These are phyloP conservation scores for Scheffersomyces segobiensis DNA, from an alignment of 1,139 yeast genomes.

Conservation along the genomic window DNA sequence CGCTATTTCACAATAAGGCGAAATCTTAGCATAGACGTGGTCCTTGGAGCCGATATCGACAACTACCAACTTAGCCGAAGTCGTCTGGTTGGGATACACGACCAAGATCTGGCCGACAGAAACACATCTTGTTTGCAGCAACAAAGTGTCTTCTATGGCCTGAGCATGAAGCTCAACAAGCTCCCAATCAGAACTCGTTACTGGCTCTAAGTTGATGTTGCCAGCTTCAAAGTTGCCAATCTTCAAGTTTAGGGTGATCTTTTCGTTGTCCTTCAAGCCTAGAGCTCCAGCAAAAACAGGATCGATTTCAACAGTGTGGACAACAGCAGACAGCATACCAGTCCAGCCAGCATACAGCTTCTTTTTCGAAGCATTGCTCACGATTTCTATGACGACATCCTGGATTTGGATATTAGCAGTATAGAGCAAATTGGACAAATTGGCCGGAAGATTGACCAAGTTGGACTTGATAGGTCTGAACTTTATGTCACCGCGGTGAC, in stretches of 20 bases:
- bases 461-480: conserved; percentile 48
- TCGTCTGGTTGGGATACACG: conserved; percentile 69
- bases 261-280: conserved; percentile 48
- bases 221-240: conserved; percentile 52
- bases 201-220: conserved; percentile 76
- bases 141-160: conserved; percentile 68
- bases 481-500: conserved; percentile 30
- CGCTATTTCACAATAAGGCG: conserved; percentile 75
- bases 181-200: conserved; percentile 85
- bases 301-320: conserved; percentile 38
- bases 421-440: conserved; percentile 48
- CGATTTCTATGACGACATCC: conserved; percentile 56
- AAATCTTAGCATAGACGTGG: conserved; percentile 54
- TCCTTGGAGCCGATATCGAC: conserved; percentile 58
- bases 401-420: conserved; percentile 59
- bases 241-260: conserved; percentile 42
- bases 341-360: conserved; percentile 76
- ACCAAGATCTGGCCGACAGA: conserved; percentile 59
- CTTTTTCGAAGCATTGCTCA: conserved; percentile 19
- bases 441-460: conserved; percentile 59
- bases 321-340: conserved; percentile 53
- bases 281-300: conserved; percentile 44
- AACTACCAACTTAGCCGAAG: conserved; percentile 64
- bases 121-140: conserved; percentile 82
- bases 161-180: conserved; percentile 81